Conservation (phyloP, 2,329 filamentous ascomycete genomes). For the Bertia moriformis region DNA sequence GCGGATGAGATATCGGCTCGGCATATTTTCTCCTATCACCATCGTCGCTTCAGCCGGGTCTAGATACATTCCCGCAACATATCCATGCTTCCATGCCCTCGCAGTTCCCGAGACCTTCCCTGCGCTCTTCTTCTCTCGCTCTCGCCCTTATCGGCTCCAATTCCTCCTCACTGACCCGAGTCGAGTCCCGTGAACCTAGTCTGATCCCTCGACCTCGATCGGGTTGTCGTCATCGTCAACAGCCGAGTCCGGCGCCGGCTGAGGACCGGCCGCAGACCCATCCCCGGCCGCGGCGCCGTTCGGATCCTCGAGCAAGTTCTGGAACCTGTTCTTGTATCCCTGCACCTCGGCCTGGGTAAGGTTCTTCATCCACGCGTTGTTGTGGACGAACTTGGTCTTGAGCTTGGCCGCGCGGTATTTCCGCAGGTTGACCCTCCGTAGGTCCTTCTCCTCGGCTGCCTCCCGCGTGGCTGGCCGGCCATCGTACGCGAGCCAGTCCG, state of each 20-base stretch:
- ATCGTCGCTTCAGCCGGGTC: no score
- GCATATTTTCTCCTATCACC: no score
- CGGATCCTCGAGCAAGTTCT: constrained; percentile 20
- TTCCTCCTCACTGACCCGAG: no score
- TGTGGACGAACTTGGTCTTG: constrained; percentile 27
- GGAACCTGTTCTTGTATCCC: constrained; percentile 22
- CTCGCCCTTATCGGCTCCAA: no score
- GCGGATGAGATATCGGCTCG: no score
- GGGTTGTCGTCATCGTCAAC: no score
- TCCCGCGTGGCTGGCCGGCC: constrained; percentile 12
- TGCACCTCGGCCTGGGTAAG: constrained; percentile 27
- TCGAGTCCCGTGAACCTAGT: no score
- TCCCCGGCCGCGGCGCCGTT: background rate
- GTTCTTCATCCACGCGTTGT: constrained; percentile 25
- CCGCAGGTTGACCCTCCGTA: constrained; percentile 15
- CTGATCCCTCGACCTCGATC: background rate
- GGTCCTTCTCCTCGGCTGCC: constrained; percentile 10
- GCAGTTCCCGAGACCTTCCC: no score
- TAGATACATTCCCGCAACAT: no score
- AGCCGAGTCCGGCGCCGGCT: no score
- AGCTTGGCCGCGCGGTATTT: constrained; percentile 24
- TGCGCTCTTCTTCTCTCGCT: no score
- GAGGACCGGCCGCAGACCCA: background rate
- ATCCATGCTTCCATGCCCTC: no score
- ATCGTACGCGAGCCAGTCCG: constrained; percentile 24